Evolutionary conservation across 1,284 basidiomycete genomes (phyloP).

Genomic region (Pseudozyma sp.): DNA sequence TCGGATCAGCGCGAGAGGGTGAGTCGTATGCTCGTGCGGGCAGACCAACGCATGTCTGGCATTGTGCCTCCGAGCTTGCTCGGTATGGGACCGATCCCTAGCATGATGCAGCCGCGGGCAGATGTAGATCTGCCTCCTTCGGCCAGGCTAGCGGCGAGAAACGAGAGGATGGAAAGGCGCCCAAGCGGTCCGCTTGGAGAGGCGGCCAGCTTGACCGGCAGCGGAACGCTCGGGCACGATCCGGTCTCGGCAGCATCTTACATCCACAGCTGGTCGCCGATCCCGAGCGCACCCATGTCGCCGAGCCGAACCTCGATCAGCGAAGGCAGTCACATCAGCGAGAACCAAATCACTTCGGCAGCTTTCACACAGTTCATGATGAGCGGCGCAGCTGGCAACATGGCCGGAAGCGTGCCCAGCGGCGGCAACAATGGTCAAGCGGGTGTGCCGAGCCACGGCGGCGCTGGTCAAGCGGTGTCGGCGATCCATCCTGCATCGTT

Average conservation of each 20-base stretch:
- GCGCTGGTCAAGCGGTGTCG: neutral
- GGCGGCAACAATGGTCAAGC: conserved; percentile 3
- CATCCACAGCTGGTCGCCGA: conserved; percentile 49
- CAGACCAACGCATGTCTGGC: conserved; percentile 28
- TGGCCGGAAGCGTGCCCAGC: neutral
- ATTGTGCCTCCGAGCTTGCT: conserved; percentile 24
- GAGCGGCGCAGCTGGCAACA: conserved; percentile 11
- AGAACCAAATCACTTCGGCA: conserved; percentile 30
- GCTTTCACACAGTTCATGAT: conserved; percentile 41
- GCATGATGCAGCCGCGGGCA: conserved; percentile 16
- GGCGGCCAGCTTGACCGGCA: conserved; percentile 12
- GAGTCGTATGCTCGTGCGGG: conserved; percentile 45
- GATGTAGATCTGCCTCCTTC: conserved; percentile 34
- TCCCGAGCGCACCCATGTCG: conserved; percentile 49
- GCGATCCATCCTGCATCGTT: conserved; percentile 39
- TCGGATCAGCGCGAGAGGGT: conserved; percentile 52
- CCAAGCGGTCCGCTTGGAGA: conserved; percentile 21
- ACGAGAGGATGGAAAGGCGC: conserved; percentile 24
- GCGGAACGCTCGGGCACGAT: conserved; percentile 4
- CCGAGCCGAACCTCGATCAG: conserved; percentile 40
- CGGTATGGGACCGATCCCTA: conserved; percentile 19
- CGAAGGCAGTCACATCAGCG: conserved; percentile 24
- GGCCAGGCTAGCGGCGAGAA: conserved; percentile 26
- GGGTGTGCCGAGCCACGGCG: conserved; percentile 3
- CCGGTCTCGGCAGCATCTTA: conserved; percentile 45